These are phyloP conservation scores for Diplodia corticola DNA, from an alignment of 2,329 filamentous ascomycete species.

Conservation along the genomic window DNA sequence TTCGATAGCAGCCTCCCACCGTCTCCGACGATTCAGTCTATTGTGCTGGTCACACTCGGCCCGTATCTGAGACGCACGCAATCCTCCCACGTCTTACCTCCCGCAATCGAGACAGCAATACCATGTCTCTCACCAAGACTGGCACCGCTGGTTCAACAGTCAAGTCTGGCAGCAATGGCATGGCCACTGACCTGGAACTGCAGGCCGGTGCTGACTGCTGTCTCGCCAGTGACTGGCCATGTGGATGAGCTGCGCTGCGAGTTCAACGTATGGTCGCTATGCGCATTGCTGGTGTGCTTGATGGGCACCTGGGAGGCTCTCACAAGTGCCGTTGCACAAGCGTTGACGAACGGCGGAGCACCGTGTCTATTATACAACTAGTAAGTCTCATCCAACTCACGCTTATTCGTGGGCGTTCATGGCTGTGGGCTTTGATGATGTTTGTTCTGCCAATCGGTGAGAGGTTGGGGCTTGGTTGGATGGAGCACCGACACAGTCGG, in stretches of 20 bases:
- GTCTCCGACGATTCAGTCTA: not conserved
- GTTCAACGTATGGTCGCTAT: conserved; percentile 49
- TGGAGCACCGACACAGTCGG: not conserved
- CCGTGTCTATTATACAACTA: conserved; percentile 50
- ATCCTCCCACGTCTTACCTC: not conserved
- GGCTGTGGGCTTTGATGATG: not conserved
- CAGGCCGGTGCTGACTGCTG: not conserved
- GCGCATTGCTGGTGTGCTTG: conserved; percentile 48
- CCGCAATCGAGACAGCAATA: not conserved
- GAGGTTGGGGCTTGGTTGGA: not conserved
- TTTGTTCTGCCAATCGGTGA: conserved; percentile 28
- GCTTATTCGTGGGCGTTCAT: not conserved
- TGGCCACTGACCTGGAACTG: not conserved
- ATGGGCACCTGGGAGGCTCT: conserved; percentile 57
- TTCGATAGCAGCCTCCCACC: not conserved
- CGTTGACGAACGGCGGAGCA: conserved; percentile 48
- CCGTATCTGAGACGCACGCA: not conserved
- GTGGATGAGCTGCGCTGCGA: conserved; percentile 34
- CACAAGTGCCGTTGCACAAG: conserved; percentile 48
- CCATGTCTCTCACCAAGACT: conserved; percentile 7
- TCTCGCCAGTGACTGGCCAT: conserved; percentile 24
- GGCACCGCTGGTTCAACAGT: not conserved
- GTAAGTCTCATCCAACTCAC: not conserved
- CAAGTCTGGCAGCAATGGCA: not conserved
- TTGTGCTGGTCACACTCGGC: conserved; percentile 9